A percentile compares a stretch with the other conserved stretches of the same genome.
phyloP scores from a whole-genome alignment of 2,329 filamentous ascomycete species.

The Aspergillus transmontanensis region DNA sequence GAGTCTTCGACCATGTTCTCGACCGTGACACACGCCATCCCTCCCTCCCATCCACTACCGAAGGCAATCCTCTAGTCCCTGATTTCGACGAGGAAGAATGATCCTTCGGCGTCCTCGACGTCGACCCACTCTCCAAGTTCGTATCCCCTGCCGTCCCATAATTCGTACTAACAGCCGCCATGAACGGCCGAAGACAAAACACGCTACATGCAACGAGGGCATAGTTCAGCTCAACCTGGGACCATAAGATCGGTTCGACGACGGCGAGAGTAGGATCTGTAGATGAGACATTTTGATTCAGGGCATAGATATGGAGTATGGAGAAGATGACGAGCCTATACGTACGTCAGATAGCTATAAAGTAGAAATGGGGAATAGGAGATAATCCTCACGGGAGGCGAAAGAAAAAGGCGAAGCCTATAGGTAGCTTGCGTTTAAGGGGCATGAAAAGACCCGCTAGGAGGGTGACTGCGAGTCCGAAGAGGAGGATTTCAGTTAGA shows the following conservation, averaged over 20 bases:
- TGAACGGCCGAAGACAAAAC: constrained; percentile 41
- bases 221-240: constrained; percentile 39
- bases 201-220: constrained; percentile 40
- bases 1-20: background rate
- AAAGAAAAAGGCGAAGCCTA: constrained; percentile 37
- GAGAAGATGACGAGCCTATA: constrained; percentile 40
- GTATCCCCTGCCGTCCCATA: constrained; percentile 38
- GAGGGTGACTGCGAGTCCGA: constrained; percentile 31
- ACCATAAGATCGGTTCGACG: constrained; percentile 38
- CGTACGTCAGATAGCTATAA: constrained; percentile 7
- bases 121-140: constrained; percentile 28
- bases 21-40: background rate
- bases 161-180: constrained; percentile 40
- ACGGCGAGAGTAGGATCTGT: constrained; percentile 39
- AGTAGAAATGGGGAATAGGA: background rate
- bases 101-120: constrained; percentile 22
- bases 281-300: constrained; percentile 31
- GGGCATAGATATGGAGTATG: constrained; percentile 38
- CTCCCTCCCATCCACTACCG: constrained; percentile 4
- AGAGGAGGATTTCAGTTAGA: constrained; percentile 38
- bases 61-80: background rate
- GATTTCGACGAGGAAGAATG: constrained; percentile 22
- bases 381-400: constrained; percentile 39
- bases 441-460: constrained; percentile 37
- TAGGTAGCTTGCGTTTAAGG: constrained; percentile 33